A percentile compares a stretch with the other conserved stretches of the same genome.
These are phyloP conservation scores for Parathielavia appendiculata DNA, from an alignment of 495 filamentous ascomycete species.

Conservation along the genomic window DNA sequence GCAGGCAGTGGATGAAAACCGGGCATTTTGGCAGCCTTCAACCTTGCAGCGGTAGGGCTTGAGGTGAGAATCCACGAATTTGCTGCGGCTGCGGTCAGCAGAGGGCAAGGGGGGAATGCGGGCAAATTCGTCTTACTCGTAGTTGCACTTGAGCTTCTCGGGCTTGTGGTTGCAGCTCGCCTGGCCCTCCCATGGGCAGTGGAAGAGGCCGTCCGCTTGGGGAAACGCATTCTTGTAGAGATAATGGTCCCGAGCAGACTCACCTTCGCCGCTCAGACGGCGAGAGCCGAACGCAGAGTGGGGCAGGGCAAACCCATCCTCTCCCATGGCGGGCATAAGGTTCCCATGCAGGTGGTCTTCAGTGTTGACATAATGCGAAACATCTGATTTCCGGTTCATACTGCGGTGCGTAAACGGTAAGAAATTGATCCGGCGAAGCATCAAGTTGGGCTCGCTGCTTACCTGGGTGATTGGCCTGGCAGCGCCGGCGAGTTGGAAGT, in stretches of 20 bases:
- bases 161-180: slow-evolving; percentile 75
- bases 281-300: slow-evolving; percentile 38
- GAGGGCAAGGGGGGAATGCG: slow-evolving; percentile 12
- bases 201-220: slow-evolving; percentile 71
- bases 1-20: slow-evolving; percentile 90
- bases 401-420: slow-evolving; percentile 26
- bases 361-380: slow-evolving; percentile 35
- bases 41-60: slow-evolving; percentile 91
- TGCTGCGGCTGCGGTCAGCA: slow-evolving; percentile 54
- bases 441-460: slow-evolving; percentile 29
- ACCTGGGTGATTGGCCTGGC: slow-evolving; percentile 47
- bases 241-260: slow-evolving; percentile 70
- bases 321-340: slow-evolving; percentile 31
- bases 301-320: slow-evolving; percentile 43
- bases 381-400: slow-evolving; percentile 30
- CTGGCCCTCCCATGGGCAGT: slow-evolving; percentile 80
- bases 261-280: slow-evolving; percentile 46
- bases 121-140: slow-evolving; percentile 62
- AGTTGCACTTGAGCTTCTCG: slow-evolving; percentile 93
- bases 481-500: slow-evolving; percentile 43
- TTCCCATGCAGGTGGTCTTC: slow-evolving; percentile 42
- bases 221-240: slow-evolving; percentile 68
- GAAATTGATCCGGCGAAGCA: slow-evolving; percentile 18
- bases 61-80: slow-evolving; percentile 89
- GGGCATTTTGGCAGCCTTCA: slow-evolving; percentile 65